Evolutionary conservation across 2,329 filamentous ascomycete genomes (phyloP).

Genomic region (Penicillium digitatum): DNA sequence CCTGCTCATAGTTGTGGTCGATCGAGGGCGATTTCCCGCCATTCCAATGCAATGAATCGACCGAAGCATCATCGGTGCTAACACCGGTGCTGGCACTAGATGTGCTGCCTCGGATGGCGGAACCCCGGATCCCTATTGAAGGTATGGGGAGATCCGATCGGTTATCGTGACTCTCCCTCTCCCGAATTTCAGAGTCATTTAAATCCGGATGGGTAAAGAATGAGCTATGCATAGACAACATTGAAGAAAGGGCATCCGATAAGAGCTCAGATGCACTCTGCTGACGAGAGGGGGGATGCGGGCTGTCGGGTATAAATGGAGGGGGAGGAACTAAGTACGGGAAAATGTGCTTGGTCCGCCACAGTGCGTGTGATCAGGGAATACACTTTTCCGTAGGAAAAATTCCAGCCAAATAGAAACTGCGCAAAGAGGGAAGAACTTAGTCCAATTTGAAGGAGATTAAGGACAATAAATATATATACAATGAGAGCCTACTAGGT

Average conservation of each 20-base stretch:
- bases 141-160: conserved; percentile 22
- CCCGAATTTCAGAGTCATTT: conserved; percentile 20
- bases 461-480: conserved; percentile 4
- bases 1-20: conserved; percentile 19
- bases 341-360: conserved; percentile 11
- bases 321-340: conserved; percentile 3
- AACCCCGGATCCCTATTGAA: conserved; percentile 27
- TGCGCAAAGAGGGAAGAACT: conserved; percentile 4
- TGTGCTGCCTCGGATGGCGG: conserved; percentile 27
- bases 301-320: conserved; percentile 8
- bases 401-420: neutral
- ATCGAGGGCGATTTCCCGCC: conserved; percentile 21
- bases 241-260: conserved; percentile 20
- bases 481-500: neutral
- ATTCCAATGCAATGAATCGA: conserved; percentile 31
- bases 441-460: neutral
- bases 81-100: conserved; percentile 28
- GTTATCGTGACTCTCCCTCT: conserved; percentile 22
- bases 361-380: conserved; percentile 9
- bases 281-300: neutral
- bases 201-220: conserved; percentile 22
- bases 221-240: conserved; percentile 41
- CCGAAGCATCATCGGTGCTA: conserved; percentile 35
- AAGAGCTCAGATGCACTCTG: neutral
- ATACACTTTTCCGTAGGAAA: conserved; percentile 6